Evolutionary conservation across 2,329 filamentous ascomycete genomes (phyloP), one percentile per base, ranked within the genome.

Genomic region (Colletotrichum coccodes): DNA sequence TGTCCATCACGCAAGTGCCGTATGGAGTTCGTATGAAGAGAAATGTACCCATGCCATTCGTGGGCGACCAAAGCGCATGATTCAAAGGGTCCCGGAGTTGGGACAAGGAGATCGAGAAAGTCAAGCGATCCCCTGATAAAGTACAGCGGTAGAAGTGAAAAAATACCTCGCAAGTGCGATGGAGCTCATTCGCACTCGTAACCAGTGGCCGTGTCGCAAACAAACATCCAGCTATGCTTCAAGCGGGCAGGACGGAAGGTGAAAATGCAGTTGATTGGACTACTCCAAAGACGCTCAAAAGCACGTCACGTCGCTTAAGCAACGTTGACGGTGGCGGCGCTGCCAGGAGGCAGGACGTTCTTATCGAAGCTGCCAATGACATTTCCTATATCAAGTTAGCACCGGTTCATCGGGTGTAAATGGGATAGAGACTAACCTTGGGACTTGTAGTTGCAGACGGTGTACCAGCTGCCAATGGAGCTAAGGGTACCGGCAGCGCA

Each of bases 361-460:
- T 71, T 70, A 68, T 74, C 84, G 72, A 87, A 89, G 34, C 76
- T 70, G 69, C 86, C 87, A 47, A 79, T 83, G 52, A 85, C 80
- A 79, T 90, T 89, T 73, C 87, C 87, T 87, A 32, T 0, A 6
- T 32, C 47, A 4, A 46, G 53, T 76, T 72, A 77, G 70, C 12
- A 16, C 46, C 47, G 68, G 30, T 6, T 34, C 28, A 52, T n/a
- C 16, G 8, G 3, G 12, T 32, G 14, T 9, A 26, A 21, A 18
- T 3, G n/a, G 32, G 8, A 47, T 2, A 60, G 4, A 7, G 38
- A 80, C 89, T 80, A 89, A 93, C 93, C 94, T 71, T 89, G 83
- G 70, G 90, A 86, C 73, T 82, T 84, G 84, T 97, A 97, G 87
- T 97, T 95, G 91, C 94, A 97, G 75, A 97, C 94, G 34, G 92